Conservation (phyloP, 768 basidiomycete species). For the Amanita fuliginea region DNA sequence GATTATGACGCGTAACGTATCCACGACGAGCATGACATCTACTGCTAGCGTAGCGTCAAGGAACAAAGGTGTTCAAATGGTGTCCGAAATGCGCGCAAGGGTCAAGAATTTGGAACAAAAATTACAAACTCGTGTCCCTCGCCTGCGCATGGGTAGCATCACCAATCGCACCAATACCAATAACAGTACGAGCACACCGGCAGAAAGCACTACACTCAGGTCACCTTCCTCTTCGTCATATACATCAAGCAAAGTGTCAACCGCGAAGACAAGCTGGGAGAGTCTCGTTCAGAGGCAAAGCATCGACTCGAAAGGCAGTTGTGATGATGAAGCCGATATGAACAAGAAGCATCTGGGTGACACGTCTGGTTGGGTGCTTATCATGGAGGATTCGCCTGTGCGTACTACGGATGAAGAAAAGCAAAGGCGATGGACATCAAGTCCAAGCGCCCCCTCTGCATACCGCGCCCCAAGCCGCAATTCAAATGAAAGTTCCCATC, state of each 20-base stretch:
- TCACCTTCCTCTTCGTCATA: slow-evolving; percentile 25
- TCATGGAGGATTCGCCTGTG: slow-evolving; percentile 80
- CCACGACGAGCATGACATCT: slow-evolving; percentile 29
- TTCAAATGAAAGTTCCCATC: slow-evolving; percentile 22
- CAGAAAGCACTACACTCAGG: slow-evolving; percentile 12
- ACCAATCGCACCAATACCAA: slow-evolving; percentile 40
- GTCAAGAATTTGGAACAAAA: slow-evolving; percentile 78
- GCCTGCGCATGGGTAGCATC: slow-evolving; percentile 72
- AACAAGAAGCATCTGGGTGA: slow-evolving; percentile 39
- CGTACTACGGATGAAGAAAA: slow-evolving; percentile 47
- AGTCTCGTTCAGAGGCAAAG: slow-evolving; percentile 28
- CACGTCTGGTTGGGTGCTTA: slow-evolving; percentile 76
- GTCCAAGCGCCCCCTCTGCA: slow-evolving; percentile 44
- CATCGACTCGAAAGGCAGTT: slow-evolving; percentile 32
- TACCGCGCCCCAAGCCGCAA: slow-evolving; percentile 42
- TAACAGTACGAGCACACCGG: slow-evolving; percentile 12
- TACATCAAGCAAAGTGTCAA: slow-evolving; percentile 27
- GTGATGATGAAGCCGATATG: slow-evolving; percentile 33
- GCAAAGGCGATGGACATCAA: slow-evolving; percentile 50
- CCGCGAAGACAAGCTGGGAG: slow-evolving; percentile 33
- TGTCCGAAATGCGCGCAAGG: slow-evolving; percentile 81
- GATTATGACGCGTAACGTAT: slow-evolving; percentile 27
- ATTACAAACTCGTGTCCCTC: slow-evolving; percentile 79
- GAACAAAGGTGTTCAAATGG: slow-evolving; percentile 86
- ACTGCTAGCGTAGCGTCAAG: slow-evolving; percentile 42